Evolutionary conservation across 2,329 filamentous ascomycete genomes (phyloP).

Genomic region (Pseudophaeomoniella oleicola): DNA sequence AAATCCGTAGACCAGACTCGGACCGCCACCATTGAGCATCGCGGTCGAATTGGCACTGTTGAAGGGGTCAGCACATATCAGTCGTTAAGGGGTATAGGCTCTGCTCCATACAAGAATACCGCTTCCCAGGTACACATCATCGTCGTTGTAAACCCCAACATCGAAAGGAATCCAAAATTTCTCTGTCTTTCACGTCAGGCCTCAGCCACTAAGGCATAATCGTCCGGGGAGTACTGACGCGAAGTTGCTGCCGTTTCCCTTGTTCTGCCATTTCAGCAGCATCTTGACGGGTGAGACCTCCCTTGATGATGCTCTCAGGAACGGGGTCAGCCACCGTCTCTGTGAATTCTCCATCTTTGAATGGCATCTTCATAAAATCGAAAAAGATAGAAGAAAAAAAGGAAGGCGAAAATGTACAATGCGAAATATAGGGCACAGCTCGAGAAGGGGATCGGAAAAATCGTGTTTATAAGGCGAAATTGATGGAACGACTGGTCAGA

Average conservation of each 20-base stretch:
- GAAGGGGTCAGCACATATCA: slow-evolving; percentile 5
- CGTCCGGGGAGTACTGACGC: not conserved
- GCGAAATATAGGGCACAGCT: too few relatives aligned
- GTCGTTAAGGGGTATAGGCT: slow-evolving; percentile 3
- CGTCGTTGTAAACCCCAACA: slow-evolving; percentile 24
- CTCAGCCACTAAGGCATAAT: not conserved
- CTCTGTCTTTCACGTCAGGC: slow-evolving; percentile 13
- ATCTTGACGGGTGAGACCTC: not conserved
- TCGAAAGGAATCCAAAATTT: slow-evolving; percentile 25
- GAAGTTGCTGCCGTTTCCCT: not conserved
- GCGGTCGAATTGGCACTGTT: slow-evolving; percentile 8
- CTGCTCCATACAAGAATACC: slow-evolving; percentile 18
- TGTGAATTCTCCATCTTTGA: too few relatives aligned
- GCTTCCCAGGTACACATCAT: slow-evolving; percentile 26
- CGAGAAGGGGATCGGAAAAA: too few relatives aligned
- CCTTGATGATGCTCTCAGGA: not conserved
- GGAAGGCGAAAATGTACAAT: too few relatives aligned
- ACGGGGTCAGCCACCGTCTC: too few relatives aligned
- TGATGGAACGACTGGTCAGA: too few relatives aligned
- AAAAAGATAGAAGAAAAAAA: too few relatives aligned
- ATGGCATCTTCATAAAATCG: too few relatives aligned
- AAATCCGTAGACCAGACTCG: slow-evolving; percentile 39
- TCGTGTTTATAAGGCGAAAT: too few relatives aligned
- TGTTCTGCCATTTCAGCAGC: not conserved
- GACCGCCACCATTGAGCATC: slow-evolving; percentile 33